Evolutionary conservation across 75 land plant species (phyloP).

Genomic region (Larix kaempferi): DNA sequence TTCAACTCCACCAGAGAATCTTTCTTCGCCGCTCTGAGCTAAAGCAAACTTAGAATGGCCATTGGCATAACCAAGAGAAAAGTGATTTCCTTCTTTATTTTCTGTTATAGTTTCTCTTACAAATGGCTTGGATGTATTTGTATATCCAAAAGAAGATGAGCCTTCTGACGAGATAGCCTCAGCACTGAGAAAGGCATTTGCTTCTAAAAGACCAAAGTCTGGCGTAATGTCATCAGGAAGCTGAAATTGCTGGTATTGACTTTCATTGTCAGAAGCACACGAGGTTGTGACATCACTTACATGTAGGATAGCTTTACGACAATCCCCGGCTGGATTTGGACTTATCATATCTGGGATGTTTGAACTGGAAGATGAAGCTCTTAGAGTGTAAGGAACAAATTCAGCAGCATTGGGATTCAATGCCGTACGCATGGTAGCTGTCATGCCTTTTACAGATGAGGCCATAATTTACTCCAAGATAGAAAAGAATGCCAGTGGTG

Average conservation of each 20-base stretch:
- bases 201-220: background rate
- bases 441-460: no score
- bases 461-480: no score
- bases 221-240: slow-evolving; percentile 41
- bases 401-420: slow-evolving; percentile 37
- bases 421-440: no score
- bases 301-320: background rate
- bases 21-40: background rate
- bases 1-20: background rate
- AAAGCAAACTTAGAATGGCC: background rate
- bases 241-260: slow-evolving; percentile 26
- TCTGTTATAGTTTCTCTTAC: no score
- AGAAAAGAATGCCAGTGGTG: no score
- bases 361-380: background rate
- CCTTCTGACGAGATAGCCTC: no score
- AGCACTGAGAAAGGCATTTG: slow-evolving; percentile 2
- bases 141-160: background rate
- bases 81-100: no score
- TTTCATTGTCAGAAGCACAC: slow-evolving; percentile 27
- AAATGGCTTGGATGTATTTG: background rate
- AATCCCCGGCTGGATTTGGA: background rate
- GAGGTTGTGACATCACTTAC: slow-evolving; percentile 13
- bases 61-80: no score
- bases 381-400: slow-evolving; percentile 26
- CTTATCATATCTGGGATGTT: background rate